Conservation (phyloP, 768 basidiomycete genomes). For the Boletus sp. region DNA sequence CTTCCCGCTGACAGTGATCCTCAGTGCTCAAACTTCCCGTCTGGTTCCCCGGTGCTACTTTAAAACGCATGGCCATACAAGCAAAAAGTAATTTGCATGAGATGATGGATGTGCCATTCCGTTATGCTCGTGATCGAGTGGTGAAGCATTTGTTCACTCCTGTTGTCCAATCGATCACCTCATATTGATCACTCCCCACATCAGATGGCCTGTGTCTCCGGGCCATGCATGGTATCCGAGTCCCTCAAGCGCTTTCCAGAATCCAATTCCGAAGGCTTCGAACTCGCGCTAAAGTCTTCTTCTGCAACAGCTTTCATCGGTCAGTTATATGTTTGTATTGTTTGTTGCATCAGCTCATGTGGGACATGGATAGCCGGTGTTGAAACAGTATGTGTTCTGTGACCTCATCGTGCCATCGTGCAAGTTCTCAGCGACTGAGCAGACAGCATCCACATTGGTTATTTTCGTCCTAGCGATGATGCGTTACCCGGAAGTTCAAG, state of each 20-base stretch:
- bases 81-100: constrained; percentile 29
- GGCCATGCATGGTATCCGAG: constrained; percentile 31
- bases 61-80: constrained; percentile 29
- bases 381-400: constrained; percentile 24
- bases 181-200: background rate
- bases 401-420: background rate
- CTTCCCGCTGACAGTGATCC: constrained; percentile 14
- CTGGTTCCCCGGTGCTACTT: constrained; percentile 38
- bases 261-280: constrained; percentile 21
- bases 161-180: background rate
- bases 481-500: constrained; percentile 34
- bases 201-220: constrained; percentile 23
- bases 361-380: constrained; percentile 23
- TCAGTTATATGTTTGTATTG: constrained; percentile 6
- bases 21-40: constrained; percentile 29
- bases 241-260: constrained; percentile 23
- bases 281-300: constrained; percentile 29
- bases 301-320: constrained; percentile 35
- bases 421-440: background rate
- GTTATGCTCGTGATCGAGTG: constrained; percentile 27
- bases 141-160: constrained; percentile 8
- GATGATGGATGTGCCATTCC: constrained; percentile 32
- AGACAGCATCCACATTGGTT: constrained; percentile 34
- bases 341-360: constrained; percentile 4
- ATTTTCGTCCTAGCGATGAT: constrained; percentile 37